Conservation (phyloP, 2,329 filamentous ascomycete genomes). For the Fusarium sp. region DNA sequence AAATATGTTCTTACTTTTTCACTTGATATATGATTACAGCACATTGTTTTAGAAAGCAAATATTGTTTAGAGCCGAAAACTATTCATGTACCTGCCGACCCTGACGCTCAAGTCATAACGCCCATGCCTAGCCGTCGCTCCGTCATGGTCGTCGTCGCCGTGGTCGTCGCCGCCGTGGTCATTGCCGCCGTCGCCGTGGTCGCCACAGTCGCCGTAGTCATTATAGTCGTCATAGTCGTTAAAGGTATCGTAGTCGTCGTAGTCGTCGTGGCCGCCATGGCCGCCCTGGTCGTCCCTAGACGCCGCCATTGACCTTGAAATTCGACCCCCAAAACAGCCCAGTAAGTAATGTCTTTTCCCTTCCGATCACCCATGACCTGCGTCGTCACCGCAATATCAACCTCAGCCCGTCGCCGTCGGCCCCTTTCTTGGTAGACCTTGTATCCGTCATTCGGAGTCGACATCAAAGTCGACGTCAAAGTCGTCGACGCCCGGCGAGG, state of each 20-base stretch:
- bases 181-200: too few species aligned
- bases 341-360: not conserved
- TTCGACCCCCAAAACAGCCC: not conserved
- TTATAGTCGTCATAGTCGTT: too few species aligned
- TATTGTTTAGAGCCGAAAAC: not conserved
- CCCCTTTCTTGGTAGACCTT: not conserved
- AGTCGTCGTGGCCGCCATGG: too few species aligned
- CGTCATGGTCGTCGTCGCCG: not conserved
- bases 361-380: not conserved
- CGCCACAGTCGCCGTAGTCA: too few species aligned
- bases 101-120: not conserved
- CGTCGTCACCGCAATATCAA: not conserved
- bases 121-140: not conserved
- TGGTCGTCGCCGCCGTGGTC: too few species aligned
- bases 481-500: not conserved
- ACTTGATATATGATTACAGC: not conserved
- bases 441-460: too few species aligned
- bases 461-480: too few species aligned
- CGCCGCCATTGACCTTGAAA: not conserved
- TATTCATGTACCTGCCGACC: not conserved
- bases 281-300: too few species aligned
- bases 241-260: too few species aligned
- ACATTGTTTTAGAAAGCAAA: not conserved
- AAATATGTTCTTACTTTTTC: not conserved
- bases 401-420: fast-evolving